Conservation (phyloP, 108 stramenopile species). For the Cyclostephanos tholiformis region DNA sequence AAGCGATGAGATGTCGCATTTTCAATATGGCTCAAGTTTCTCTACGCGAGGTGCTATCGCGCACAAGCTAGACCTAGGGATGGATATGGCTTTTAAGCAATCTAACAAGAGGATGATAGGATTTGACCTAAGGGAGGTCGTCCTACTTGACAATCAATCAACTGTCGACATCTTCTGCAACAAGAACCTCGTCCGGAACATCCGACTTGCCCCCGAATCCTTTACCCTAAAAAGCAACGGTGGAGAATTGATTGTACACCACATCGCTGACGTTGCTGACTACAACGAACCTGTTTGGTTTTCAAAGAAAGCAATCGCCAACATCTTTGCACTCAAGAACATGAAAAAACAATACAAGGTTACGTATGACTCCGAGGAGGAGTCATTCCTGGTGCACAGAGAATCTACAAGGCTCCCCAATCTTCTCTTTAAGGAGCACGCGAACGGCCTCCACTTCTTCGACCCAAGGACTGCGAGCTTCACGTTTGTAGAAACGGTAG, state of each 20-base stretch:
- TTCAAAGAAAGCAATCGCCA: neutral
- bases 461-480: neutral
- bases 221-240: too few species aligned
- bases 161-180: neutral
- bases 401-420: neutral
- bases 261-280: too few species aligned
- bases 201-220: too few species aligned
- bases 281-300: too few species aligned
- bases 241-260: too few species aligned
- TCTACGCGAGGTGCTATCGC: too few species aligned
- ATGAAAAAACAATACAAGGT: neutral
- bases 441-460: neutral
- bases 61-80: too few species aligned
- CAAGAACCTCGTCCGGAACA: too few species aligned
- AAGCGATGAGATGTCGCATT: too few species aligned
- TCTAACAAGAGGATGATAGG: too few species aligned
- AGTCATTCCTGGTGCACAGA: neutral
- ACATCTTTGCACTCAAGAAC: neutral
- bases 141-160: neutral
- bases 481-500: neutral
- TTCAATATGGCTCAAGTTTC: too few species aligned
- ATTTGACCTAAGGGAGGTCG: neutral
- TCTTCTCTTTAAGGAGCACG: neutral
- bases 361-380: slow-evolving; percentile 9
- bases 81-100: too few species aligned